These are phyloP conservation scores for Syzygium jambos DNA, from an alignment of 345 rosid genomes.

Conservation along the genomic window DNA sequence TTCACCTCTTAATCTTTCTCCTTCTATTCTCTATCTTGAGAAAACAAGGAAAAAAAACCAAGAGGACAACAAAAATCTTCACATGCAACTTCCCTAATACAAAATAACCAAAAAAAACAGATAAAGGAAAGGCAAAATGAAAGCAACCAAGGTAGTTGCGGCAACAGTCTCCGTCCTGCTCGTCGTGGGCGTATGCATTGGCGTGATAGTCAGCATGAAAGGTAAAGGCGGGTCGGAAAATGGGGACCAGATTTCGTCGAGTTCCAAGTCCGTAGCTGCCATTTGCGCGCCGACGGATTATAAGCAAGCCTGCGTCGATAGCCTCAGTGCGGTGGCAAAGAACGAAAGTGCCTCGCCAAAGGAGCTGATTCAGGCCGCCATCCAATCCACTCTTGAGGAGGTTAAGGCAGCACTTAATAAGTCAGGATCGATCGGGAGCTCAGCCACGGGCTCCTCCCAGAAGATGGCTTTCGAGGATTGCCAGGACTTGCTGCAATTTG, in stretches of 20 bases:
- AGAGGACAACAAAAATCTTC: not conserved
- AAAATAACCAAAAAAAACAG: not conserved
- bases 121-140: not conserved
- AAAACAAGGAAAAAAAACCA: not conserved
- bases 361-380: constrained; percentile 29
- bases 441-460: not conserved
- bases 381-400: constrained; percentile 14
- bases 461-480: constrained; percentile 43
- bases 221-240: not conserved
- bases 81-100: not conserved
- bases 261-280: constrained; percentile 16
- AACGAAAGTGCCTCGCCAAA: constrained; percentile 13
- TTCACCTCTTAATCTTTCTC: not conserved
- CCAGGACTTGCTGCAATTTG: constrained; percentile 26
- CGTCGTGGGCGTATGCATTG: constrained; percentile 20
- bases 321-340: constrained; percentile 7
- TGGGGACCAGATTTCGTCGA: not conserved
- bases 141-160: not conserved
- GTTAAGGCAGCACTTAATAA: constrained; percentile 12
- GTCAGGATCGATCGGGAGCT: not conserved
- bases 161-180: constrained; percentile 18
- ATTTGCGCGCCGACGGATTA: constrained; percentile 24
- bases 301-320: constrained; percentile 21
- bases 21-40: not conserved
- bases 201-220: constrained; percentile 3